Percentiles rank a stretch among this genome's conserved stretches.
phyloP scores from a whole-genome alignment of 192 early-diverging fungal species.

The Backusella psychrophila region DNA sequence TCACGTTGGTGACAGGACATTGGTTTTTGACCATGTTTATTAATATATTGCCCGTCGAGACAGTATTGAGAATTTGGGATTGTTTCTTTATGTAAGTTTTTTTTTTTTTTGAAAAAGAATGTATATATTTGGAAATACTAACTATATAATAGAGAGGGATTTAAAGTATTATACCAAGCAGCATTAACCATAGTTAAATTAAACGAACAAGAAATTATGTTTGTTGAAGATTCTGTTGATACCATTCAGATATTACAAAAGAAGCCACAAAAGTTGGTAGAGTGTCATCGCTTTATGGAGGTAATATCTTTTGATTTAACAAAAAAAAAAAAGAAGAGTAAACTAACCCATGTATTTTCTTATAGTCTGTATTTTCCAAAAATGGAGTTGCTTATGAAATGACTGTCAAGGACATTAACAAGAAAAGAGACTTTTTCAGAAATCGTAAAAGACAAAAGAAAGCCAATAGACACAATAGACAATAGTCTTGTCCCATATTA shows the following conservation, averaged over 20 bases:
- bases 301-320: not conserved
- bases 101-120: not conserved
- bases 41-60: slow-evolving; percentile 72
- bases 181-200: slow-evolving; percentile 67
- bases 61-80: slow-evolving; percentile 69
- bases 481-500: not conserved
- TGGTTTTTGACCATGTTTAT: slow-evolving; percentile 87
- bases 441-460: slow-evolving; percentile 7
- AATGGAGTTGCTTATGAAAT: slow-evolving; percentile 10
- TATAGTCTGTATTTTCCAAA: slow-evolving; percentile 7
- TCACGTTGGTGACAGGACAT: slow-evolving; percentile 76
- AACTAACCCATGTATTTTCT: not conserved
- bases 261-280: slow-evolving; percentile 52
- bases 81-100: slow-evolving; percentile 54
- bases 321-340: not conserved
- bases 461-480: not conserved
- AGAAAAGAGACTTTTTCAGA: slow-evolving; percentile 3
- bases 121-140: no score
- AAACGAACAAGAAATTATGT: slow-evolving; percentile 58
- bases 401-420: not conserved
- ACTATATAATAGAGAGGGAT: slow-evolving; percentile 13
- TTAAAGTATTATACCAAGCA: slow-evolving; percentile 69
- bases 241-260: slow-evolving; percentile 56
- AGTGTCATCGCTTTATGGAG: slow-evolving; percentile 58
- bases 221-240: slow-evolving; percentile 52